A percentile compares a stretch with the other conserved stretches of the same genome.
Evolutionary conservation across 768 basidiomycete genomes (phyloP).

Genomic region (Butyriboletus loyo): DNA sequence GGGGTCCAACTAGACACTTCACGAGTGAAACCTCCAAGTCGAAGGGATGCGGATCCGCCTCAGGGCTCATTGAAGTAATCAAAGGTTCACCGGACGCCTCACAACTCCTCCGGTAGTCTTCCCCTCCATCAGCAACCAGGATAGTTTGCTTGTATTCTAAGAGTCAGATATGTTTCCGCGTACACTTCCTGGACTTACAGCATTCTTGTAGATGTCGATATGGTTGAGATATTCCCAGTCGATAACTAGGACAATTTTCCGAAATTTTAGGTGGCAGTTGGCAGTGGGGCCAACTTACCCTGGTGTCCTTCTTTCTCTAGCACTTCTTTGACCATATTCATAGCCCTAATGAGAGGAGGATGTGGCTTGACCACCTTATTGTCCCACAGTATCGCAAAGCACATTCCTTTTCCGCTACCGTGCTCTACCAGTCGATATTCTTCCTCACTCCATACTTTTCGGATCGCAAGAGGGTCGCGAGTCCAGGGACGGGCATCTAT

Average conservation of each 20-base stretch:
- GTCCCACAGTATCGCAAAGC: slow-evolving; percentile 67
- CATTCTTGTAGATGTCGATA: slow-evolving; percentile 28
- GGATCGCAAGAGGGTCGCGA: slow-evolving; percentile 56
- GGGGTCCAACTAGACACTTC: slow-evolving; percentile 44
- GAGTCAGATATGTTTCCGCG: not conserved
- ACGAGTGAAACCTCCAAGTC: slow-evolving; percentile 43
- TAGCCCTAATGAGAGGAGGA: slow-evolving; percentile 61
- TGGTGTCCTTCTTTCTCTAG: slow-evolving; percentile 63
- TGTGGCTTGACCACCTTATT: slow-evolving; percentile 58
- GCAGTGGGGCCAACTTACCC: slow-evolving; percentile 37
- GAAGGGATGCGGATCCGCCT: slow-evolving; percentile 33
- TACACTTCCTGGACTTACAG: slow-evolving; percentile 10
- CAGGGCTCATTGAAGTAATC: slow-evolving; percentile 37
- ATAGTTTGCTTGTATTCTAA: slow-evolving; percentile 33
- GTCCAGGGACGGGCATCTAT: slow-evolving; percentile 52
- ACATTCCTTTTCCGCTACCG: slow-evolving; percentile 47
- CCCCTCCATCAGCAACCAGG: slow-evolving; percentile 39
- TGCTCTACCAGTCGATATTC: slow-evolving; percentile 62
- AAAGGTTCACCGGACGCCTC: slow-evolving; percentile 43
- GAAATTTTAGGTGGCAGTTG: not conserved
- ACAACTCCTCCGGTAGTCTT: slow-evolving; percentile 36
- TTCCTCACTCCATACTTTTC: slow-evolving; percentile 58
- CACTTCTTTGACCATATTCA: slow-evolving; percentile 57
- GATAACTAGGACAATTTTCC: slow-evolving; percentile 36
- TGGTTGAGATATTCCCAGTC: slow-evolving; percentile 68